phyloP scores from a whole-genome alignment of 495 filamentous ascomycete species.

The Penicillium flavigenum region DNA sequence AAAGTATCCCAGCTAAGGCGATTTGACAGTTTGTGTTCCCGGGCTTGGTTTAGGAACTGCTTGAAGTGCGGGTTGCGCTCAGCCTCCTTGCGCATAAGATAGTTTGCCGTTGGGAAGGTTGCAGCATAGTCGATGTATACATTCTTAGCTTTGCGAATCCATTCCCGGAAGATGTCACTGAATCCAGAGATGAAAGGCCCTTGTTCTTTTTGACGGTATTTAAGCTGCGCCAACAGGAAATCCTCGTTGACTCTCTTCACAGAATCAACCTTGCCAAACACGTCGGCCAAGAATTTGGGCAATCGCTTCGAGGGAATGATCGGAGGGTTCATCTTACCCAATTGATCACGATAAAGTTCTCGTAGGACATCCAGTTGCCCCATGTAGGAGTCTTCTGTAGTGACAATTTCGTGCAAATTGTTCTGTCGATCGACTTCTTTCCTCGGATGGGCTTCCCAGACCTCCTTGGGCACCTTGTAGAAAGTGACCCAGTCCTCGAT shows the following conservation, averaged over 20 bases:
- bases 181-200: slow-evolving; percentile 92
- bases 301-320: slow-evolving; percentile 75
- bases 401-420: slow-evolving; percentile 92
- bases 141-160: slow-evolving; percentile 89
- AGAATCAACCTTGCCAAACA: slow-evolving; percentile 87
- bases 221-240: slow-evolving; percentile 89
- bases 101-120: slow-evolving; percentile 79
- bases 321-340: slow-evolving; percentile 69
- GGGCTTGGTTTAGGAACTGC: slow-evolving; percentile 76
- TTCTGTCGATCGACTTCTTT: slow-evolving; percentile 95
- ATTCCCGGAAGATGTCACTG: slow-evolving; percentile 97
- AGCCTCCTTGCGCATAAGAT: slow-evolving; percentile 79
- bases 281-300: slow-evolving; percentile 73
- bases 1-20: slow-evolving; percentile 92
- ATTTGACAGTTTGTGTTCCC: slow-evolving; percentile 76
- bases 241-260: slow-evolving; percentile 93
- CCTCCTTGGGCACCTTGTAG: slow-evolving; percentile 79
- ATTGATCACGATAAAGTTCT: slow-evolving; percentile 80
- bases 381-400: slow-evolving; percentile 88
- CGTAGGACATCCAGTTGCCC: slow-evolving; percentile 81
- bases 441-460: slow-evolving; percentile 63
- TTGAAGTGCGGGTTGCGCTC: slow-evolving; percentile 83
- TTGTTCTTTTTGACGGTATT: slow-evolving; percentile 96
- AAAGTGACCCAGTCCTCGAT: slow-evolving; percentile 87
- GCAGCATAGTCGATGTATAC: slow-evolving; percentile 93